A percentile compares a stretch with the other conserved stretches of the same genome.
These are phyloP conservation scores for Diddensiella transvaalensis DNA, from an alignment of 805 yeast species.

Conservation along the genomic window DNA sequence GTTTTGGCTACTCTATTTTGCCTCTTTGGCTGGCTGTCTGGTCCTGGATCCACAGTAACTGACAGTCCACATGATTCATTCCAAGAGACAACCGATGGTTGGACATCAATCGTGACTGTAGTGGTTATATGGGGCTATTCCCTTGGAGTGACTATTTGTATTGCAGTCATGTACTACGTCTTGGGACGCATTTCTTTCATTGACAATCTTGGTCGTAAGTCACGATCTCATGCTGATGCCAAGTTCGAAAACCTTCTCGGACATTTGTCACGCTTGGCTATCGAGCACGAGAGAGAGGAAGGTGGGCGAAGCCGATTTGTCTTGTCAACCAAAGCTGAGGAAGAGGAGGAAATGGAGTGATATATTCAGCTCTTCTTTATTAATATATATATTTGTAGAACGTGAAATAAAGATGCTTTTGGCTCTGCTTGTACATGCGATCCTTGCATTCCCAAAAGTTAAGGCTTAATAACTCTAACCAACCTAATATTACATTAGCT, in stretches of 20 bases:
- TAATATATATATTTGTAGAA: too few species aligned
- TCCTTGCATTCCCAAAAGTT: too few species aligned
- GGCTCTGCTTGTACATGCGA: too few species aligned
- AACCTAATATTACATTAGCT: too few species aligned
- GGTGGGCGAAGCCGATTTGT: constrained; percentile 32
- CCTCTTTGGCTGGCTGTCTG: constrained; percentile 85
- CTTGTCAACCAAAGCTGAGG: constrained; percentile 32
- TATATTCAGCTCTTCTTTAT: not conserved
- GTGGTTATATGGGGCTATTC: constrained; percentile 93
- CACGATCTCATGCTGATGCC: constrained; percentile 32
- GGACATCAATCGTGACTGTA: constrained; percentile 93
- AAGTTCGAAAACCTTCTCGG: constrained; percentile 37
- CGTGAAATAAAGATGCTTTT: too few species aligned
- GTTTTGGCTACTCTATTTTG: constrained; percentile 87
- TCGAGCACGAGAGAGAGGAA: constrained; percentile 37
- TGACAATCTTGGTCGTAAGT: constrained; percentile 34
- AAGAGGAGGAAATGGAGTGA: constrained; percentile 32
- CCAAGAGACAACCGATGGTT: constrained; percentile 66
- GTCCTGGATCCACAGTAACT: constrained; percentile 33
- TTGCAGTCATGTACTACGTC: constrained; percentile 93
- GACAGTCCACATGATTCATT: constrained; percentile 38
- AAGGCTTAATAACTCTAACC: too few species aligned
- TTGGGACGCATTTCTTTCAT: constrained; percentile 39
- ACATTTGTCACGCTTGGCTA: constrained; percentile 36
- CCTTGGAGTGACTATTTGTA: constrained; percentile 90